phyloP scores from a whole-genome alignment of 2,329 filamentous ascomycete species.

The Phaeosphaeria sp. region DNA sequence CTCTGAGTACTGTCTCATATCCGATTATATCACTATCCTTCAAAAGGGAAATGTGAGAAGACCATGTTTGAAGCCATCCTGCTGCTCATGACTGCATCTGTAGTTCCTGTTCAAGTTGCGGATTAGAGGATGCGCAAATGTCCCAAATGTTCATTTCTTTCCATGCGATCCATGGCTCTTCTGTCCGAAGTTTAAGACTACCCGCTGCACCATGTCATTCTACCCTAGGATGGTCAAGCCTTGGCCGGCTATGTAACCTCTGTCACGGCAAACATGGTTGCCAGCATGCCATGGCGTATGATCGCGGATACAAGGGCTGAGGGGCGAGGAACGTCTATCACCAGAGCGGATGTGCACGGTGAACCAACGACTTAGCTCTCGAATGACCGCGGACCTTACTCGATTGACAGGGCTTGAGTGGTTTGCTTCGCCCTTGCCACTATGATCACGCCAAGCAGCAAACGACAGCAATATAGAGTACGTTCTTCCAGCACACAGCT shows the following conservation, averaged over 20 bases:
- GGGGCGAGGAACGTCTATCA: conserved; percentile 17
- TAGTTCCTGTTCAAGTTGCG: neutral
- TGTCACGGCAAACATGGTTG: conserved; percentile 9
- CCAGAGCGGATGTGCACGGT: conserved; percentile 15
- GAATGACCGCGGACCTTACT: conserved; percentile 13
- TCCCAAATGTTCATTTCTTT: neutral
- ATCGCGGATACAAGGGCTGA: conserved; percentile 19
- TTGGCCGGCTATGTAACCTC: conserved; percentile 14
- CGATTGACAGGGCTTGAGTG: conserved; percentile 6
- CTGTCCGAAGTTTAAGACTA: neutral
- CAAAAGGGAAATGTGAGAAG: neutral
- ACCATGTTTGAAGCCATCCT: neutral
- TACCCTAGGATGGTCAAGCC: conserved; percentile 7
- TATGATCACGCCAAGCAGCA: conserved; percentile 9
- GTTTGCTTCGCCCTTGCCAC: conserved; percentile 6
- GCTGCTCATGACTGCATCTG: neutral
- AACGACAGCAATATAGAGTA: conserved; percentile 14
- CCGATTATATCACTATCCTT: neutral
- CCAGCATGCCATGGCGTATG: conserved; percentile 24
- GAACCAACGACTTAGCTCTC: conserved; percentile 10
- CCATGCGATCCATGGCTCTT: neutral
- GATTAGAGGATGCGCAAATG: neutral
- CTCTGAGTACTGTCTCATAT: neutral
- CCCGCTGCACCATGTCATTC: conserved; percentile 10
- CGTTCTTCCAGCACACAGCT: conserved; percentile 4